phyloP scores from a whole-genome alignment of 352 stramenopile species.

The Phytophthora lateralis region DNA sequence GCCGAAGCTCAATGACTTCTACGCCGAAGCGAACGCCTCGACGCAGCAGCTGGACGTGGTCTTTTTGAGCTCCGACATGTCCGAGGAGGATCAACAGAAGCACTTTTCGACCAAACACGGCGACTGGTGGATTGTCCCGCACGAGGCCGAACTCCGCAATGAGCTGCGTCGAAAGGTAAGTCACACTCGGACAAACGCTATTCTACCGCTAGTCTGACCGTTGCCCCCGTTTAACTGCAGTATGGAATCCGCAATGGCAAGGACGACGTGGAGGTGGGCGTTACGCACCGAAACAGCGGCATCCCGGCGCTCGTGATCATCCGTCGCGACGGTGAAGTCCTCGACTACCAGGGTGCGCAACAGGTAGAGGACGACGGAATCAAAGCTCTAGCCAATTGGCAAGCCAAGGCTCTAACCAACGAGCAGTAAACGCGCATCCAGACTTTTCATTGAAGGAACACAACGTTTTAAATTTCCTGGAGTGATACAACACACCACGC shows the following conservation, averaged over 20 bases:
- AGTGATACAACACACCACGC: conserved; percentile 16
- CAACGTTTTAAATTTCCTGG: conserved; percentile 13
- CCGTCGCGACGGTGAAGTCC: conserved; percentile 47
- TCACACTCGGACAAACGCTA: conserved; percentile 2
- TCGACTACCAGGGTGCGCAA: conserved; percentile 62
- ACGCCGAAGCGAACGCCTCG: conserved; percentile 55
- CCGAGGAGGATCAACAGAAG: conserved; percentile 51
- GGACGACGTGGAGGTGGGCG: conserved; percentile 59
- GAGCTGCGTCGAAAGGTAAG: conserved; percentile 78
- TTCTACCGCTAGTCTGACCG: conserved; percentile 17
- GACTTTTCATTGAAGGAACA: conserved; percentile 2
- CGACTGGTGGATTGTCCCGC: conserved; percentile 72
- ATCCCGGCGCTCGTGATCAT: conserved; percentile 78
- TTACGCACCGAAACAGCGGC: conserved; percentile 62
- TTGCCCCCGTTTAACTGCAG: conserved; percentile 10
- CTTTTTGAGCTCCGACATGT: conserved; percentile 72
- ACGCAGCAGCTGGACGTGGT: conserved; percentile 62
- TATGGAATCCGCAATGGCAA: conserved; percentile 75
- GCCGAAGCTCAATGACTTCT: conserved; percentile 71
- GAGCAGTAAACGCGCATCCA: neutral
- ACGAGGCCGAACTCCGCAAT: conserved; percentile 52
- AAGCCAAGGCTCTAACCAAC: conserved; percentile 8
- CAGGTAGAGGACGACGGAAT: conserved; percentile 57
- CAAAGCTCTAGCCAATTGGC: conserved; percentile 45
- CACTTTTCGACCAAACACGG: conserved; percentile 76